Base-by-base conservation (phyloP, 176 grass and related monocot genomes). In the Juncus effusus region DNA sequence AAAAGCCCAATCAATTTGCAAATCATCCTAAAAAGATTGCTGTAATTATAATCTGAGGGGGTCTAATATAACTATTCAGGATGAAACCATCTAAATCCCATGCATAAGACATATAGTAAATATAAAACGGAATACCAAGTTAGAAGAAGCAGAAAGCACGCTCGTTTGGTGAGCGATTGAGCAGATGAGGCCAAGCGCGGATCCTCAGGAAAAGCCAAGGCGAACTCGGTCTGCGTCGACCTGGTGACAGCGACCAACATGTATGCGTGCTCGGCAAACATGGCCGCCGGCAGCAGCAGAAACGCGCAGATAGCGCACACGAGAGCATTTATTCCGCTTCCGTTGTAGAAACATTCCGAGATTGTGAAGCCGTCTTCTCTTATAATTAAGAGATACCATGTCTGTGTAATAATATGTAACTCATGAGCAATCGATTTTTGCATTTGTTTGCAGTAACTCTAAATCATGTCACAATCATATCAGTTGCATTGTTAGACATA, bases 211-310 rank as follows among this genome's bases (percentile, higher is more conserved):
- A 79, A 61, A 38, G 85, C 69, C 70, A 78, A 74, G 11, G 75
- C 76, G 0, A 37, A 11, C 8, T 82, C 53, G 0, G 75, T 4
- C 0, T 78, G 59, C 4, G 59, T 66, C 13, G 89, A 80, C 0
- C 55, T 36, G 1, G 88, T 62, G 6, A 93, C 80, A 52, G 83
- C 88, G 11, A 99, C 75, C 45, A 99, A 75, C 94, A 99, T 87
- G 83, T 93, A 90, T 2, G 81, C 85, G 72, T 87, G 85, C 77
- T 93, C 88, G 1, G 83, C 85, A 70, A 99, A 82, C 89, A 99
- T 87, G 64, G 94, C 94, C 60, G 89, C 73, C 4, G 89, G 83
- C 59, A 93, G 77, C 44, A 99, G 73, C 64, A 99, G n/a, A 80
- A 93, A 99, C 0, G 94, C 88, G 16, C 63, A 78, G 61, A 99